Conservation (phyloP, 345 rosid species). For the Arabis hirsuta region DNA sequence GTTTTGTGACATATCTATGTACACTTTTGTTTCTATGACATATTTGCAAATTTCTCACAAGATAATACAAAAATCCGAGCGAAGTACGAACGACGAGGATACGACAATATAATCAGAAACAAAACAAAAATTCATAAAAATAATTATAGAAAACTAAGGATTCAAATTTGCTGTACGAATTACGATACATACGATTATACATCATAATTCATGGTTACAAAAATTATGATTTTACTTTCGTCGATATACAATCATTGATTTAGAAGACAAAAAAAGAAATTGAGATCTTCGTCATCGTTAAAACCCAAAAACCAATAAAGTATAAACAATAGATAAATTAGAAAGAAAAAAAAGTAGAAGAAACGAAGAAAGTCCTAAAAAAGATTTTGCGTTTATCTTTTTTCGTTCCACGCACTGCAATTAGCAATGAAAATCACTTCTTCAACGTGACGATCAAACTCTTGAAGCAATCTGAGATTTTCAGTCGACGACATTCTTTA, state of each 20-base stretch:
- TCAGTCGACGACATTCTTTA: background rate
- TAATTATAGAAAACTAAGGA: too few relatives aligned
- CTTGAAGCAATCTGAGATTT: background rate
- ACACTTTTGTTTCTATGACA: too few relatives aligned
- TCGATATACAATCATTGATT: too few relatives aligned
- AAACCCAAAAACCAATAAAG: background rate
- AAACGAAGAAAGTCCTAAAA: background rate
- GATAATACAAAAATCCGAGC: too few relatives aligned
- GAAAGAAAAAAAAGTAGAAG: background rate
- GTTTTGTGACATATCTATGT: too few relatives aligned
- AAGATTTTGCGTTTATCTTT: background rate
- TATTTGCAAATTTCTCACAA: too few relatives aligned
- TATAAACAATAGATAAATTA: background rate
- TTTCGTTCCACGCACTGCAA: background rate
- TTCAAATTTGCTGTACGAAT: too few relatives aligned
- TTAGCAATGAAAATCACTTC: background rate
- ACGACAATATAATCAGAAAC: too few relatives aligned
- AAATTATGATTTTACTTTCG: background rate
- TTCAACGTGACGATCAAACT: background rate
- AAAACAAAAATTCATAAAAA: too few relatives aligned
- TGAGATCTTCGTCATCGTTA: background rate
- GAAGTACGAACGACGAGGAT: too few relatives aligned
- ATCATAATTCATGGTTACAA: background rate
- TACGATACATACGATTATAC: too few relatives aligned
- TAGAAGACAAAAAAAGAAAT: background rate